phyloP scores from a whole-genome alignment of 1,284 basidiomycete genomes.

The Leccinum angustisporum region DNA sequence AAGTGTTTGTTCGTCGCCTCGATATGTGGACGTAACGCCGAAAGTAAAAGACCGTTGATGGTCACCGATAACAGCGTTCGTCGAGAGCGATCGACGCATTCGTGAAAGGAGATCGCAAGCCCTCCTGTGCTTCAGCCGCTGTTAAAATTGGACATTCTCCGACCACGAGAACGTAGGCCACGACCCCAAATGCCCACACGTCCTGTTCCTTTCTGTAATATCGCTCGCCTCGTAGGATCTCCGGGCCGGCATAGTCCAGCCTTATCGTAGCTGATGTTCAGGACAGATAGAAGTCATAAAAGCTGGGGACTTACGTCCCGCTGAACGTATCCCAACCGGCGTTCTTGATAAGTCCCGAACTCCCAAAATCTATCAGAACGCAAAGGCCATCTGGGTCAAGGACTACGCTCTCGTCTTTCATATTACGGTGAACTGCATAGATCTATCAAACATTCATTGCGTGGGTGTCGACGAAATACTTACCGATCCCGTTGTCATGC shows the following conservation, averaged over 20 bases:
- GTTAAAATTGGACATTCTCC: slow-evolving; percentile 95
- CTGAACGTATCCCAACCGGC: slow-evolving; percentile 94
- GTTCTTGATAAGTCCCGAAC: slow-evolving; percentile 84
- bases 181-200: slow-evolving; percentile 98
- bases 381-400: slow-evolving; percentile 73
- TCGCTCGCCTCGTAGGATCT: slow-evolving; percentile 92
- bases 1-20: slow-evolving; percentile 88
- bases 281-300: slow-evolving; percentile 16
- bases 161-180: slow-evolving; percentile 92
- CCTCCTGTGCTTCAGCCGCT: slow-evolving; percentile 80
- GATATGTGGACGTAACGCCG: slow-evolving; percentile 82
- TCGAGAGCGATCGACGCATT: slow-evolving; percentile 72
- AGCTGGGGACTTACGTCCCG: slow-evolving; percentile 68
- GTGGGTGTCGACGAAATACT: slow-evolving; percentile 26
- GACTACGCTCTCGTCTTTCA: slow-evolving; percentile 98
- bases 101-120: slow-evolving; percentile 71
- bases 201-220: slow-evolving; percentile 97
- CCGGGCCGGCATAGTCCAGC: slow-evolving; percentile 95
- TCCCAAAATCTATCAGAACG: slow-evolving; percentile 96
- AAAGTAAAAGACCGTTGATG: slow-evolving; percentile 39
- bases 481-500: slow-evolving; percentile 86
- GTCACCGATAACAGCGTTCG: slow-evolving; percentile 64
- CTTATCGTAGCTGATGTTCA: slow-evolving; percentile 42
- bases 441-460: slow-evolving; percentile 10
- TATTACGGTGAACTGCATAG: slow-evolving; percentile 86